Evolutionary conservation across 2,329 filamentous ascomycete species (phyloP), one percentile per base, ranked within the genome.

Genomic region (Colletotrichum sp.): DNA sequence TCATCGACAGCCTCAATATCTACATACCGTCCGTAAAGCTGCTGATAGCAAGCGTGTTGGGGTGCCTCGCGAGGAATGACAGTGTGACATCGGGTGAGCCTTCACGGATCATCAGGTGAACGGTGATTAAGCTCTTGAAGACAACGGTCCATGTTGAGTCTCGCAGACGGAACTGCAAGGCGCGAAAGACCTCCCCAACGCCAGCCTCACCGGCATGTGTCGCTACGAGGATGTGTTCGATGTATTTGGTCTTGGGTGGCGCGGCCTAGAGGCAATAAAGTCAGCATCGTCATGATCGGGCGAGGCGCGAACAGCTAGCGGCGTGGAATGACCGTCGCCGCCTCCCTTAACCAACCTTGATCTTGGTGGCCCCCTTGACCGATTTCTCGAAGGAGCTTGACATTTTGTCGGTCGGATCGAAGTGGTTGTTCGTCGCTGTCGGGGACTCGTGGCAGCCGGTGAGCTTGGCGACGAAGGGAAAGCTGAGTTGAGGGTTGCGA

Each of bases 131-230:
- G 81, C 95, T 94, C 89, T 99, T 99, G 93, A 98, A 98, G 79
- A 98, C 96, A 74, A 99, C 96, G n/a, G 97, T 99, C 97, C 97
- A 99, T 89, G 97, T 98, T 80, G 96, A 96, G 85, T 99, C 97
- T 83, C 96, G 94, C 79, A 99, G 87, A 68, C 97, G 93, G 84
- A 95, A 92, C 83, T 98, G 96, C 71, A 99, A 89, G 57, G 96
- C 95, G 77, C 97, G 93, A 85, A 99, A 99, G 82, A 99, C 95
- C 87, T 99, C 97, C 76, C 94, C 96, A 76, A 99, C 95, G 79
- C 96, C 97, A 70, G 95, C 95, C 86, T 99, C 97, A 80, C 96
- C 97, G 26, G 96, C 94, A 86, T 98, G 95, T 49, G 97, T 99
- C 78, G 97, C 96, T 79, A 98, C 91, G 73, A 99, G 91, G 83